Evolutionary conservation across 78 protist species (phyloP).

Genomic region (Cavenderia fasciculata): DNA sequence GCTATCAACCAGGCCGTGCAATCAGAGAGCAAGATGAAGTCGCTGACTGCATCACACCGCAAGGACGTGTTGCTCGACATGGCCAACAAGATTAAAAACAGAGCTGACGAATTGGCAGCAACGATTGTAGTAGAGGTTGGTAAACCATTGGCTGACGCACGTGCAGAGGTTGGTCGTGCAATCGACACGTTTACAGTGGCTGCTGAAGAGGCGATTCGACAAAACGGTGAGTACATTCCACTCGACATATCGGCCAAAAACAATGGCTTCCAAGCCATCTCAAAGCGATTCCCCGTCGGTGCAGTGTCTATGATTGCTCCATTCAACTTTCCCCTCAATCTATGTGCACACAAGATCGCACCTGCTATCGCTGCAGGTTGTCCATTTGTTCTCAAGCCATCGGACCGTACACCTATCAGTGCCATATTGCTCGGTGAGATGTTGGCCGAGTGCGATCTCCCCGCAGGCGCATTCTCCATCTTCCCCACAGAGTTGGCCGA

Average conservation of each 20-base stretch:
- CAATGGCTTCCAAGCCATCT: constrained; percentile 53
- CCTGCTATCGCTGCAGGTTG: constrained; percentile 85
- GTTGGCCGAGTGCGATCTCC: constrained; percentile 13
- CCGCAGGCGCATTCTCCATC: constrained; percentile 81
- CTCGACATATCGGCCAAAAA: constrained; percentile 73
- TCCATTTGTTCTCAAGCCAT: constrained; percentile 82
- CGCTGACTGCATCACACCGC: constrained; percentile 17
- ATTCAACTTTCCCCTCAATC: constrained; percentile 88
- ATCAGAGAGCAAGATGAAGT: constrained; percentile 6
- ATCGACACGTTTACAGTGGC: constrained; percentile 83
- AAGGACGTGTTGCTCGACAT: constrained; percentile 45
- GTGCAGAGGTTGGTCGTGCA: constrained; percentile 74
- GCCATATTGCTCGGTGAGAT: constrained; percentile 84
- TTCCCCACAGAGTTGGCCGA: constrained; percentile 71
- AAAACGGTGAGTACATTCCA: constrained; percentile 50
- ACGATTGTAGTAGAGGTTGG: constrained; percentile 80
- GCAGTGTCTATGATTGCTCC: constrained; percentile 85
- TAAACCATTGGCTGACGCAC: constrained; percentile 69
- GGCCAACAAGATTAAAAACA: constrained; percentile 41
- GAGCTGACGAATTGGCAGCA: constrained; percentile 71
- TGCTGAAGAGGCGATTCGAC: constrained; percentile 79
- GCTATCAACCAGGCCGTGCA: neutral
- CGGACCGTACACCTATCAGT: constrained; percentile 82
- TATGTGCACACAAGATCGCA: constrained; percentile 88
- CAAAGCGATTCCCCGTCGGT: constrained; percentile 84